These are phyloP conservation scores for Annulohypoxylon truncatum DNA, from an alignment of 2,329 filamentous ascomycete genomes.

Conservation along the genomic window DNA sequence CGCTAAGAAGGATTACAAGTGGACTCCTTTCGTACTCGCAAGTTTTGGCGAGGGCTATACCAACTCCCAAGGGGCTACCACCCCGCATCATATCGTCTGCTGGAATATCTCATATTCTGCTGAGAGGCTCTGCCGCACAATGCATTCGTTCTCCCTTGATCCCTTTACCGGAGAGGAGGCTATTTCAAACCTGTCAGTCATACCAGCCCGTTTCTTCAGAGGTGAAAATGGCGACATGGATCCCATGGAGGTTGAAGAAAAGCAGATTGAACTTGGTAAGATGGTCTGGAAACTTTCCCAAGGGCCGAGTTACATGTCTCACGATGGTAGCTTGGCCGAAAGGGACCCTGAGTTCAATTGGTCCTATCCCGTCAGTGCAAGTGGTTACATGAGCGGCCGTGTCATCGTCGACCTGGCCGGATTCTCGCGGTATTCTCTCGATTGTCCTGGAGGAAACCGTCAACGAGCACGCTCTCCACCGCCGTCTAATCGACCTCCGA, in stretches of 20 bases:
- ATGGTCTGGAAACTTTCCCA: constrained; percentile 62
- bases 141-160: constrained; percentile 52
- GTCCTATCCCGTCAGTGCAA: constrained; percentile 43
- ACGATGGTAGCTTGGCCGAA: constrained; percentile 56
- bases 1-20: constrained; percentile 53
- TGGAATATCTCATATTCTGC: constrained; percentile 57
- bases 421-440: constrained; percentile 52
- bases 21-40: constrained; percentile 58
- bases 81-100: constrained; percentile 49
- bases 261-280: constrained; percentile 56
- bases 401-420: constrained; percentile 59
- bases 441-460: constrained; percentile 42
- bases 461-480: neutral
- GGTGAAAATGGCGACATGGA: constrained; percentile 50
- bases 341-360: constrained; percentile 40
- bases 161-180: constrained; percentile 59
- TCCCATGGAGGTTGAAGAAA: constrained; percentile 50
- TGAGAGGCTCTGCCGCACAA: constrained; percentile 53
- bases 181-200: constrained; percentile 55
- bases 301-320: constrained; percentile 59
- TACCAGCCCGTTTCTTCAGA: constrained; percentile 58
- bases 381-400: constrained; percentile 53
- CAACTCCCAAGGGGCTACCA: constrained; percentile 8
- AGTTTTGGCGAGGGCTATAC: constrained; percentile 39
- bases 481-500: constrained; percentile 23